Evolutionary conservation across 2,329 filamentous ascomycete species (phyloP).

Genomic region (Epichloe sp.): DNA sequence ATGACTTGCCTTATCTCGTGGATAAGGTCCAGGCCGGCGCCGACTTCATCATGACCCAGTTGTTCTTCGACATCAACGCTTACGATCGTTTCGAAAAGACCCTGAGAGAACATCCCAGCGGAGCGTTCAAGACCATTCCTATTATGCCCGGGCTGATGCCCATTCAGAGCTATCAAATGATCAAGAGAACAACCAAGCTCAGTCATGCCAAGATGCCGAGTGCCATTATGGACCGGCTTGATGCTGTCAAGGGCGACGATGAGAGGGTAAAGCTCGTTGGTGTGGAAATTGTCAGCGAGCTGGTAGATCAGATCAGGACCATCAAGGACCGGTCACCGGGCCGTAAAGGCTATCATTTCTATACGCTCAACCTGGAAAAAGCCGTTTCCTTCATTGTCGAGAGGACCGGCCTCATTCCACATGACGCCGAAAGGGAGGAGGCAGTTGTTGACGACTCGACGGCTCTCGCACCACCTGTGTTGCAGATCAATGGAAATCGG

Average conservation of each 20-base stretch:
- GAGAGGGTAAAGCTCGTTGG: conserved; percentile 70
- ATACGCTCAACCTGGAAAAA: conserved; percentile 93
- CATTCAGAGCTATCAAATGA: conserved; percentile 92
- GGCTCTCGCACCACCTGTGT: conserved; percentile 12
- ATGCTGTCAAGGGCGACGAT: conserved; percentile 64
- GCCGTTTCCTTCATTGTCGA: conserved; percentile 89
- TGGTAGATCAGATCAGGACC: conserved; percentile 65
- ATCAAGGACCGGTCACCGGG: conserved; percentile 43
- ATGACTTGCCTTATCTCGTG: conserved; percentile 77
- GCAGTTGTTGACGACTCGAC: conserved; percentile 33
- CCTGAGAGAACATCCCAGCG: conserved; percentile 69
- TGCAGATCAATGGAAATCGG: conserved; percentile 36
- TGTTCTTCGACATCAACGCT: conserved; percentile 83
- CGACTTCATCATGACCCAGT: conserved; percentile 96
- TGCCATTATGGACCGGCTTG: conserved; percentile 54
- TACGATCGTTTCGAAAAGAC: conserved; percentile 69
- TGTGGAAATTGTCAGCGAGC: conserved; percentile 71
- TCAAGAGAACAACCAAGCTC: conserved; percentile 85
- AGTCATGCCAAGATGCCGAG: conserved; percentile 76
- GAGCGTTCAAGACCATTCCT: conserved; percentile 70
- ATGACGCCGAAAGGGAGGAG: conserved; percentile 38
- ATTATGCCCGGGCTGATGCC: conserved; percentile 96
- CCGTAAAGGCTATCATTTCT: conserved; percentile 85
- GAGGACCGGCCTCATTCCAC: conserved; percentile 68
- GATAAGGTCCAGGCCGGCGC: conserved; percentile 87